Conservation (phyloP, 768 basidiomycete species). For the Pleurotus pulmonarius region DNA sequence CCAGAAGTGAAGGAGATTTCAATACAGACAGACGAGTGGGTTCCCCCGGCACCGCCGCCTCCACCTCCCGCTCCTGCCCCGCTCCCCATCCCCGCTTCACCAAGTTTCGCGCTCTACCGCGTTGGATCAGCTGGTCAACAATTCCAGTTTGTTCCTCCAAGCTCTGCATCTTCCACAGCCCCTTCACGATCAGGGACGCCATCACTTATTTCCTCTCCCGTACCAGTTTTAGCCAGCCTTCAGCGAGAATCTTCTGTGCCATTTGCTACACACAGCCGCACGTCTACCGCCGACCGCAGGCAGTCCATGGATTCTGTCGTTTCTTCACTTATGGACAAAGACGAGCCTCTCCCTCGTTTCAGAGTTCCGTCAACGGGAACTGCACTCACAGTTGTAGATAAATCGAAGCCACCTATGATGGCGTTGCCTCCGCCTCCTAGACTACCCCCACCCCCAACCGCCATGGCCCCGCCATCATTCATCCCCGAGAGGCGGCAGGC, state of each 20-base stretch:
- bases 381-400: conserved; percentile 58
- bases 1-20: conserved; percentile 71
- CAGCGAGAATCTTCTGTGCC: conserved; percentile 52
- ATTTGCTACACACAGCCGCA: conserved; percentile 44
- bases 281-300: conserved; percentile 56
- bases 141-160: conserved; percentile 17
- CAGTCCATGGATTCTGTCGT: conserved; percentile 71
- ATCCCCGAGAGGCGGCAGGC: conserved; percentile 65
- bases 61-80: conserved; percentile 29
- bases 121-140: conserved; percentile 16
- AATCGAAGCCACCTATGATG: conserved; percentile 84
- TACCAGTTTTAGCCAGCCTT: conserved; percentile 26
- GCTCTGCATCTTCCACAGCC: not conserved
- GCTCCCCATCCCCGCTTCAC: conserved; percentile 26
- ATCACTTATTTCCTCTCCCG: conserved; percentile 34
- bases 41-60: conserved; percentile 34
- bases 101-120: conserved; percentile 13
- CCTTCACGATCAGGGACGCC: conserved; percentile 35
- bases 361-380: conserved; percentile 55
- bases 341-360: conserved; percentile 38
- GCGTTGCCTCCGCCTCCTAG: conserved; percentile 76
- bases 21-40: conserved; percentile 78
- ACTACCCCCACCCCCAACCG: conserved; percentile 65
- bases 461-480: conserved; percentile 73
- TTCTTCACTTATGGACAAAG: conserved; percentile 48